Conservation (phyloP, 768 basidiomycete genomes). For the Brasilioporus rufonigricans region DNA sequence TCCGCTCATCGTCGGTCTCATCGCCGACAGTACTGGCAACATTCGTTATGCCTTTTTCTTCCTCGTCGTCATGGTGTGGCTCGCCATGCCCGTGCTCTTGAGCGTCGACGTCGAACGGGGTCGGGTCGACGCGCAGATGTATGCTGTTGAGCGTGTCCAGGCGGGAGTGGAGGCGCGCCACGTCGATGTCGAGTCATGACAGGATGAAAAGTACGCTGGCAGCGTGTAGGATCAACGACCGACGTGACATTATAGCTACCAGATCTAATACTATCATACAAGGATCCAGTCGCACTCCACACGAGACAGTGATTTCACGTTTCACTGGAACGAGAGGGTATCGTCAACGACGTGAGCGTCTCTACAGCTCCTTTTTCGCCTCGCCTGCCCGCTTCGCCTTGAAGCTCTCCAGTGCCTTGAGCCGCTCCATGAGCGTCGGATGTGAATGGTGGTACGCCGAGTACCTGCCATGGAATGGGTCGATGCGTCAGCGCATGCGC, state of each 20-base stretch:
- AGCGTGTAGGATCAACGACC: background rate
- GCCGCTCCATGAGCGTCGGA: slow-evolving; percentile 87
- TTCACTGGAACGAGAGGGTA: background rate
- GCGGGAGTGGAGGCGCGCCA: background rate
- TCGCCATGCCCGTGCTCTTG: slow-evolving; percentile 72
- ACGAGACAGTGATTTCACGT: too few species aligned
- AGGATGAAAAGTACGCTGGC: background rate
- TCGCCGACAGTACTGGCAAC: slow-evolving; percentile 87
- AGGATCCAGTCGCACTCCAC: background rate
- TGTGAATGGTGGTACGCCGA: slow-evolving; percentile 97
- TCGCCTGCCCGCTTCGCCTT: slow-evolving; percentile 38
- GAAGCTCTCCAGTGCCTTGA: slow-evolving; percentile 77
- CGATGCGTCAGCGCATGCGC: background rate
- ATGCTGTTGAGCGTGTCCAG: slow-evolving; percentile 12
- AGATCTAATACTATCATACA: background rate
- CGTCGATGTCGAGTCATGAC: background rate
- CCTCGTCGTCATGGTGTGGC: slow-evolving; percentile 76
- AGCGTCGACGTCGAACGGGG: slow-evolving; percentile 72
- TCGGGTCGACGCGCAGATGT: slow-evolving; percentile 44
- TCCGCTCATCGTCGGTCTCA: slow-evolving; percentile 82
- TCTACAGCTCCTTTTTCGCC: slow-evolving; percentile 29
- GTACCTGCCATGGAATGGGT: slow-evolving; percentile 66
- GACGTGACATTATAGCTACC: background rate
- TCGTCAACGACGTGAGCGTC: background rate
- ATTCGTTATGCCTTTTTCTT: slow-evolving; percentile 92